Percentiles rank a stretch among this genome's conserved stretches.
phyloP scores from a whole-genome alignment of 805 yeast species.

The Starmerella geochares region DNA sequence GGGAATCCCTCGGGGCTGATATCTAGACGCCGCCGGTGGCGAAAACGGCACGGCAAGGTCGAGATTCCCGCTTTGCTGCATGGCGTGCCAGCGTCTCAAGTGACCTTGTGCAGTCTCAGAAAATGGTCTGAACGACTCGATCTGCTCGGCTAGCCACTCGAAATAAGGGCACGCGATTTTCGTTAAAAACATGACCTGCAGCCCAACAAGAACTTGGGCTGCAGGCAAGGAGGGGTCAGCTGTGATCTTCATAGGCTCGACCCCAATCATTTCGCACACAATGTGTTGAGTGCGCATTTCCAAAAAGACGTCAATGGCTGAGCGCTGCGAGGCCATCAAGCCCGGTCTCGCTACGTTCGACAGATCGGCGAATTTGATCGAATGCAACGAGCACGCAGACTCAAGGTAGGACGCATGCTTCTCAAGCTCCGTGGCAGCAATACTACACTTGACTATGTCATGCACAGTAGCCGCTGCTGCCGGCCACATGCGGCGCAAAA shows the following conservation, averaged over 20 bases:
- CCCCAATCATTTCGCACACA: constrained; percentile 7
- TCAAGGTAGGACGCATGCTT: constrained; percentile 44
- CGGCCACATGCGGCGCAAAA: constrained; percentile 46
- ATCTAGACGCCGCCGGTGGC: constrained; percentile 1
- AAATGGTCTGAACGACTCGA: constrained; percentile 10
- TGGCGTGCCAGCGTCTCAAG: constrained; percentile 57
- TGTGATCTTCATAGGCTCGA: not conserved
- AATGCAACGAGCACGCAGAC: constrained; percentile 30
- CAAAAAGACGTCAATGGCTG: constrained; percentile 13
- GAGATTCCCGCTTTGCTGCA: constrained; percentile 1
- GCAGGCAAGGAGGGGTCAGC: constrained; percentile 6
- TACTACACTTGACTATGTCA: constrained; percentile 28
- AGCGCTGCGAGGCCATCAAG: constrained; percentile 13
- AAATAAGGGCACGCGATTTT: constrained; percentile 21
- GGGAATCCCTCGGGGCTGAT: not conserved
- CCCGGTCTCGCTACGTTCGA: constrained; percentile 83
- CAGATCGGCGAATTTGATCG: constrained; percentile 91
- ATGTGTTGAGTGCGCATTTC: constrained; percentile 13
- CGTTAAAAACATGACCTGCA: constrained; percentile 17
- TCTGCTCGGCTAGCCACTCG: constrained; percentile 15
- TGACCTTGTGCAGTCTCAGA: constrained; percentile 3
- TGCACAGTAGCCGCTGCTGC: constrained; percentile 10
- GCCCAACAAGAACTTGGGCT: constrained; percentile 8
- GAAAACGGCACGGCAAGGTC: constrained; percentile 4
- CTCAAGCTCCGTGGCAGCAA: constrained; percentile 90